A percentile compares a stretch with the other conserved stretches of the same genome.
Evolutionary conservation across 192 early-diverging fungal species (phyloP).

Genomic region (Backusella psychrophila): DNA sequence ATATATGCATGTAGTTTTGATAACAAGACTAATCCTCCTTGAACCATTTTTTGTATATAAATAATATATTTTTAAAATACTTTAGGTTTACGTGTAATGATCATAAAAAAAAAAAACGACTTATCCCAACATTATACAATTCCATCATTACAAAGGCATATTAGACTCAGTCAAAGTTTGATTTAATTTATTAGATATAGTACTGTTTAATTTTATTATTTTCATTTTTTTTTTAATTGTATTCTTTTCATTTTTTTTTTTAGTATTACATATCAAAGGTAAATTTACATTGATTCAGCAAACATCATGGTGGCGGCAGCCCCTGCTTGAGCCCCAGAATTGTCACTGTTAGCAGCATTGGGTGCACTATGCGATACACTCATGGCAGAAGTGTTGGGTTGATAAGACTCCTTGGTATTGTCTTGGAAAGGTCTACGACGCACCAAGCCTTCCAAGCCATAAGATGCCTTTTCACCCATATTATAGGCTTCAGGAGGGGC

Average conservation of each 20-base stretch:
- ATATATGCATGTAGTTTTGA: too few relatives aligned
- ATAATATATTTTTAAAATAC: too few relatives aligned
- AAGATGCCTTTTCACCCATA: not conserved
- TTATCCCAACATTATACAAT: not conserved
- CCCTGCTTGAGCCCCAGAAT: not conserved
- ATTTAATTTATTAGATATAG: not conserved
- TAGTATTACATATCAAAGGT: not conserved
- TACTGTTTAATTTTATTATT: too few relatives aligned
- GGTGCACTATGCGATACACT: not conserved
- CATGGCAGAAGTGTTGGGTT: not conserved
- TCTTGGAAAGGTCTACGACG: not conserved
- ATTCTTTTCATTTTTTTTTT: not conserved
- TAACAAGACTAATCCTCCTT: too few relatives aligned
- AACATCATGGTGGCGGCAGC: slow-evolving; percentile 23
- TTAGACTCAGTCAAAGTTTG: not conserved
- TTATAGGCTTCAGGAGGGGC: slow-evolving; percentile 19
- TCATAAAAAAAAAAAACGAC: not conserved
- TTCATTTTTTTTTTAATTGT: not conserved
- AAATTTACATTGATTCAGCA: slow-evolving; percentile 11
- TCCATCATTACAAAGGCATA: not conserved
- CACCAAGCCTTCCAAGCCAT: not conserved
- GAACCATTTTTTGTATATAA: too few relatives aligned
- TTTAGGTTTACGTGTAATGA: too few relatives aligned
- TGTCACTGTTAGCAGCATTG: not conserved
- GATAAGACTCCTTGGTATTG: not conserved